Conservation (phyloP, 768 basidiomycete species). For the Tricholoma hemisulphureum region DNA sequence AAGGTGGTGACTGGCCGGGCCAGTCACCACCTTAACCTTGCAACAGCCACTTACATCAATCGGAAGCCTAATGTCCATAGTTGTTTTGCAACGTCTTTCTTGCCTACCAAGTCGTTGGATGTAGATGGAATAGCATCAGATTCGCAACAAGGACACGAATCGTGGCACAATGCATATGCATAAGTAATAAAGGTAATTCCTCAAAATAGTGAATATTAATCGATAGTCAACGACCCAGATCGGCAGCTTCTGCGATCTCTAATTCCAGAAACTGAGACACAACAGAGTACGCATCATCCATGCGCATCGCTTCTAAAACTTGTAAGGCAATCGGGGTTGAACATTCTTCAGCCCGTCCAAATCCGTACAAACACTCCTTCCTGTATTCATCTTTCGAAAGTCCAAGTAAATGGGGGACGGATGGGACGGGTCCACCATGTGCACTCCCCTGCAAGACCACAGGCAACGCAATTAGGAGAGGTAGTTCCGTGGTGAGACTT, state of each 20-base stretch:
- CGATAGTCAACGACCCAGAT: constrained; percentile 3
- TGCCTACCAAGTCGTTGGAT: too few relatives aligned
- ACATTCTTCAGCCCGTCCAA: constrained; percentile 76
- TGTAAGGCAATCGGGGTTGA: constrained; percentile 56
- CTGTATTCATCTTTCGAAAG: constrained; percentile 65
- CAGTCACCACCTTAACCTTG: too few relatives aligned
- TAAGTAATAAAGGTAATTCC: background rate
- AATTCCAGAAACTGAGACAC: constrained; percentile 52
- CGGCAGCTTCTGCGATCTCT: constrained; percentile 34
- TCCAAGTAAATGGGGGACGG: constrained; percentile 55
- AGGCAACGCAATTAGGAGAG: constrained; percentile 73
- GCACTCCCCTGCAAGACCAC: constrained; percentile 56
- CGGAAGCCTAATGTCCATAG: too few relatives aligned
- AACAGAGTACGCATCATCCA: constrained; percentile 29
- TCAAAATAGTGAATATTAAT: background rate
- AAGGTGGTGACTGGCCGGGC: too few relatives aligned
- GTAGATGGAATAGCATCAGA: too few relatives aligned
- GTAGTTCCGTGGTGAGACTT: constrained; percentile 58
- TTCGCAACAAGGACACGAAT: too few relatives aligned
- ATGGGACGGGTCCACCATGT: constrained; percentile 35
- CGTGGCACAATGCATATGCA: background rate
- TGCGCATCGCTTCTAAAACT: constrained; percentile 50
- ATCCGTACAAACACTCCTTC: constrained; percentile 67
- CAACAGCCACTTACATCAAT: too few relatives aligned
- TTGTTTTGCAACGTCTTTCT: too few relatives aligned